A percentile compares a stretch with the other conserved stretches of the same genome.
phyloP scores from a whole-genome alignment of 2,329 filamentous ascomycete species.

The Trichoderma sp. region DNA sequence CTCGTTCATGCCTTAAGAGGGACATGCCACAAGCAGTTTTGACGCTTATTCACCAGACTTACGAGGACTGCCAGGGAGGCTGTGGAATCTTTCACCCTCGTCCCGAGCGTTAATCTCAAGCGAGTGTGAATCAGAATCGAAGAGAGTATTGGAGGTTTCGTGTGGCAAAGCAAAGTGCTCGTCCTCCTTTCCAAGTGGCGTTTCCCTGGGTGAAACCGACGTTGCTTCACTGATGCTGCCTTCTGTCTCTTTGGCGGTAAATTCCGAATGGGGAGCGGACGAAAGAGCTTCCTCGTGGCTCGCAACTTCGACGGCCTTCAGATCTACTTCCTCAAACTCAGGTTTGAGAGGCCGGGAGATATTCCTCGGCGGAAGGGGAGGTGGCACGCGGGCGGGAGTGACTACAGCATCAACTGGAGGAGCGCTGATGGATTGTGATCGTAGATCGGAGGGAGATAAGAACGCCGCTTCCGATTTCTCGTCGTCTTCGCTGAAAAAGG shows the following conservation, averaged over 20 bases:
- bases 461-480: slow-evolving; percentile 6
- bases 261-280: not conserved
- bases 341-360: not conserved
- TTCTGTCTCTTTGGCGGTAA: not conserved
- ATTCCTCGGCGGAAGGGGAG: slow-evolving; percentile 5
- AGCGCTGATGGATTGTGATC: slow-evolving; percentile 1
- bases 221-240: not conserved
- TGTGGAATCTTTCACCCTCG: not conserved
- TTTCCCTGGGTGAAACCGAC: not conserved
- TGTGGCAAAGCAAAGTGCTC: not conserved
- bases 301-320: not conserved
- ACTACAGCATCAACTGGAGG: not conserved
- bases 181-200: not conserved
- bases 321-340: slow-evolving; percentile 11
- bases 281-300: not conserved
- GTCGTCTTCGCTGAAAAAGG: slow-evolving; percentile 9
- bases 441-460: not conserved
- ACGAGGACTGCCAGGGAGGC: not conserved
- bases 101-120: not conserved
- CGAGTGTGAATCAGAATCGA: slow-evolving; percentile 12
- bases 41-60: not conserved
- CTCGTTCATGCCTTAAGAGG: not conserved
- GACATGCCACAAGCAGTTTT: not conserved
- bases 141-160: not conserved
- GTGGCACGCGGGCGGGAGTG: not conserved